Evolutionary conservation across 768 basidiomycete species (phyloP).

Genomic region (Tylopilus vinaceipallidus): DNA sequence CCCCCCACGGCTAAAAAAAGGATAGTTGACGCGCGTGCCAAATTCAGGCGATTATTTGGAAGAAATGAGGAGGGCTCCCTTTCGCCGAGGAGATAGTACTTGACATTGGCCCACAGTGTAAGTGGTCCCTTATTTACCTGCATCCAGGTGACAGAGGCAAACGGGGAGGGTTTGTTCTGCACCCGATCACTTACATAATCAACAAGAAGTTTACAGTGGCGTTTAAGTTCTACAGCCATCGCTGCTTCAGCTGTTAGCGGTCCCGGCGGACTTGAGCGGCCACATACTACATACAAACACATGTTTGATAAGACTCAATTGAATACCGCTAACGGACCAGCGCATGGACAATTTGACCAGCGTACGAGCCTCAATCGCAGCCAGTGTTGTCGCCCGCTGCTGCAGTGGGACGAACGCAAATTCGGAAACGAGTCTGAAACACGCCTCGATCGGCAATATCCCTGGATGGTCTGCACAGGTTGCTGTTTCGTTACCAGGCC

Average conservation of each 20-base stretch:
- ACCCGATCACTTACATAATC: neutral
- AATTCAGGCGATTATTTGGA: too few species aligned
- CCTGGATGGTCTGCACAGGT: too few species aligned
- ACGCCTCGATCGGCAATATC: neutral
- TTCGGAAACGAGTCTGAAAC: neutral
- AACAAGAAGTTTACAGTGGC: neutral
- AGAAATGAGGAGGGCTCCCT: too few species aligned
- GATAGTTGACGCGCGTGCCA: too few species aligned
- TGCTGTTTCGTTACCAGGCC: too few species aligned
- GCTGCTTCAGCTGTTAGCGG: neutral
- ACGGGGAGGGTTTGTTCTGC: too few species aligned
- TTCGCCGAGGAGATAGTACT: too few species aligned
- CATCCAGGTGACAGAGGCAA: too few species aligned
- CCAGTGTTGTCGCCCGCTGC: too few species aligned
- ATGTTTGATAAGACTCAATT: neutral
- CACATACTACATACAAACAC: neutral
- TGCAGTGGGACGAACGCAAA: neutral
- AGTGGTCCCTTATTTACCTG: too few species aligned
- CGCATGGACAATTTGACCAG: neutral
- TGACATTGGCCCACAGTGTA: too few species aligned
- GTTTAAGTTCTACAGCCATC: neutral
- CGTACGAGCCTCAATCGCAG: neutral
- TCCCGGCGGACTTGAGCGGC: neutral
- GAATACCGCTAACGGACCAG: neutral
- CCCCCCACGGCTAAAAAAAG: too few species aligned